Evolutionary conservation across 129 eudicot species (phyloP).

Genomic region (Flaveria ramosissima): DNA sequence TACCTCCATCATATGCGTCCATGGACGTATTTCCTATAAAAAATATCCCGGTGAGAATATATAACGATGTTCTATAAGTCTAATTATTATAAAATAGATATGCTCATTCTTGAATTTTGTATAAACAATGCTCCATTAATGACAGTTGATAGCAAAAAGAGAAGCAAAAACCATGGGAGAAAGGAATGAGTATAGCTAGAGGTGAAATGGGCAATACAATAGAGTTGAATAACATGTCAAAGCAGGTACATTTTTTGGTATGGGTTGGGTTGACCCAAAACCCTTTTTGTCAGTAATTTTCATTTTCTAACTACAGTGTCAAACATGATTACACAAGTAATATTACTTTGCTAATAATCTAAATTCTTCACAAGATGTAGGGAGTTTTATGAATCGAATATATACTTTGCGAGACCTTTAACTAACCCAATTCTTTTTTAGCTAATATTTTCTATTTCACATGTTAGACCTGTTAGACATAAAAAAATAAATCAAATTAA

Average conservation of each 20-base stretch:
- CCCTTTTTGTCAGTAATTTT: background rate
- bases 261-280: background rate
- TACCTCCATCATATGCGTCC: conserved; percentile 99
- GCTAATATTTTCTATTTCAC: background rate
- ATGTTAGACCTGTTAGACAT: background rate
- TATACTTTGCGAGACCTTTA: background rate
- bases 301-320: background rate
- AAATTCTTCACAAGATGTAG: background rate
- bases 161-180: background rate
- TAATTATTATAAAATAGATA: background rate
- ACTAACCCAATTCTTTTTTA: background rate
- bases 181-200: background rate
- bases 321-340: background rate
- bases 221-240: conserved; percentile 2
- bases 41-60: background rate
- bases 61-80: background rate
- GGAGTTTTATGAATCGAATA: background rate
- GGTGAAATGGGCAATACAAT: background rate
- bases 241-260: background rate
- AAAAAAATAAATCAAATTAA: background rate
- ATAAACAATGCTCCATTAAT: conserved; percentile 2
- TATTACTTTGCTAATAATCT: background rate
- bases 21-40: conserved; percentile 88
- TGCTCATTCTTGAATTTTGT: conserved; percentile 10
- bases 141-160: background rate